Evolutionary conservation across 2,329 filamentous ascomycete species (phyloP).

Genomic region (Botrytis galanthina): DNA sequence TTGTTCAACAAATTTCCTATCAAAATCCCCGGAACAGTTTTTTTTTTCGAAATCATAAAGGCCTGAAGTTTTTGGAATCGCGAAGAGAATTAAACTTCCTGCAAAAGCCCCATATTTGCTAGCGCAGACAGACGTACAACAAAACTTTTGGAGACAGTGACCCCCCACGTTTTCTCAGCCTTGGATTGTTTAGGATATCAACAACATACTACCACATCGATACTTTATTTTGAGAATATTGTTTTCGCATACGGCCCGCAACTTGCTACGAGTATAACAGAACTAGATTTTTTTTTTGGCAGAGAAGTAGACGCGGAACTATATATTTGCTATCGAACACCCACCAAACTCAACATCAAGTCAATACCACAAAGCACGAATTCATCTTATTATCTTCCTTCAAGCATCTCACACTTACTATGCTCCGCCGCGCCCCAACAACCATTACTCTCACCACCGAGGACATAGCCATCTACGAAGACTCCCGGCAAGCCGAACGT

Average conservation of each 20-base stretch:
- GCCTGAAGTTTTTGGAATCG: too few relatives aligned
- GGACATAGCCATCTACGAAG: conserved; percentile 69
- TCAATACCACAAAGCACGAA: neutral
- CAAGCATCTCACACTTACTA: conserved; percentile 34
- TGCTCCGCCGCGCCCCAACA: conserved; percentile 68
- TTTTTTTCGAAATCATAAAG: neutral
- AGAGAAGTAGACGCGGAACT: neutral
- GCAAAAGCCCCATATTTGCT: neutral
- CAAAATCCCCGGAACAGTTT: neutral
- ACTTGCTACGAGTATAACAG: neutral
- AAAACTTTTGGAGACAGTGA: neutral
- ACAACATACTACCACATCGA: neutral
- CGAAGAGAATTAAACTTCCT: neutral
- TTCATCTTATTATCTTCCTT: neutral
- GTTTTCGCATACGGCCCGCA: neutral
- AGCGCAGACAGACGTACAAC: neutral
- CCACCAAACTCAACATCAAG: neutral
- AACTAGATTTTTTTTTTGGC: neutral
- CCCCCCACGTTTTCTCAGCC: neutral
- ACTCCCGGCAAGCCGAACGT: conserved; percentile 42
- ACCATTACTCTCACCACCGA: conserved; percentile 66
- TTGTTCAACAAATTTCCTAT: neutral
- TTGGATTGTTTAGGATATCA: neutral
- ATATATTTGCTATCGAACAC: neutral
- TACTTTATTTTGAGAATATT: neutral